Evolutionary conservation across 2,329 filamentous ascomycete genomes (phyloP).

Genomic region (Fusarium mangiferae): DNA sequence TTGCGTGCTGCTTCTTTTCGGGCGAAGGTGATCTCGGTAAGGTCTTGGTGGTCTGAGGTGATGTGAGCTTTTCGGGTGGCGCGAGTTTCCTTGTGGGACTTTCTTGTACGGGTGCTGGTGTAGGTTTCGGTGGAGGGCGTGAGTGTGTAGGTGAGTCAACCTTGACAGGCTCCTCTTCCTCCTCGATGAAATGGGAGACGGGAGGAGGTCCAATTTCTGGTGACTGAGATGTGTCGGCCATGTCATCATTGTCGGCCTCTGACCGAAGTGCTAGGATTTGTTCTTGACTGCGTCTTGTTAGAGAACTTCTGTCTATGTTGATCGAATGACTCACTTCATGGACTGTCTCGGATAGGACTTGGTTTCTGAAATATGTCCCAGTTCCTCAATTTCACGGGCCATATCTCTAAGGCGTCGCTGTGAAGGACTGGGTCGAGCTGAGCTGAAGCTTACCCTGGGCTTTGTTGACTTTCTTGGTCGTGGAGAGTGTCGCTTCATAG

Average conservation of each 20-base stretch:
- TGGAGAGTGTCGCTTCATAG: slow-evolving; percentile 59
- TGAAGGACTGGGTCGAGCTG: slow-evolving; percentile 58
- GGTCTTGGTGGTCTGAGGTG: slow-evolving; percentile 41
- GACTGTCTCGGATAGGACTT: slow-evolving; percentile 75
- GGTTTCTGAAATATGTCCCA: slow-evolving; percentile 71
- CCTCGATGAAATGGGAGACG: slow-evolving; percentile 67
- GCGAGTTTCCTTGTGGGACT: slow-evolving; percentile 44
- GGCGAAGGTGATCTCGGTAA: slow-evolving; percentile 40
- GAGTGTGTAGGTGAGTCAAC: slow-evolving; percentile 58
- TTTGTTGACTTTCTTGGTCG: slow-evolving; percentile 54
- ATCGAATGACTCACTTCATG: slow-evolving; percentile 67
- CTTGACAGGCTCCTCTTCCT: slow-evolving; percentile 65
- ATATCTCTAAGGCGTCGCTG: slow-evolving; percentile 67
- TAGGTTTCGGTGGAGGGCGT: slow-evolving; percentile 14
- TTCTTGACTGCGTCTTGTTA: slow-evolving; percentile 61
- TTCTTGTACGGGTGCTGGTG: slow-evolving; percentile 16
- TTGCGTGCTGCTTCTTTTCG: slow-evolving; percentile 40
- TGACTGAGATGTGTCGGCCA: slow-evolving; percentile 66
- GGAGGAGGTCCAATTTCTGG: slow-evolving; percentile 75
- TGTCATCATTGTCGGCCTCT: slow-evolving; percentile 57
- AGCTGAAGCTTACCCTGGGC: slow-evolving; percentile 54
- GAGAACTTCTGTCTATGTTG: slow-evolving; percentile 10
- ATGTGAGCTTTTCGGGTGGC: slow-evolving; percentile 47
- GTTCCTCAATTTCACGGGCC: slow-evolving; percentile 63
- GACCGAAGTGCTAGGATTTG: slow-evolving; percentile 70